A percentile compares a stretch with the other conserved stretches of the same genome.
These are phyloP conservation scores for Hymenoscyphus repandus DNA, from an alignment of 2,329 filamentous ascomycete species.

Conservation along the genomic window DNA sequence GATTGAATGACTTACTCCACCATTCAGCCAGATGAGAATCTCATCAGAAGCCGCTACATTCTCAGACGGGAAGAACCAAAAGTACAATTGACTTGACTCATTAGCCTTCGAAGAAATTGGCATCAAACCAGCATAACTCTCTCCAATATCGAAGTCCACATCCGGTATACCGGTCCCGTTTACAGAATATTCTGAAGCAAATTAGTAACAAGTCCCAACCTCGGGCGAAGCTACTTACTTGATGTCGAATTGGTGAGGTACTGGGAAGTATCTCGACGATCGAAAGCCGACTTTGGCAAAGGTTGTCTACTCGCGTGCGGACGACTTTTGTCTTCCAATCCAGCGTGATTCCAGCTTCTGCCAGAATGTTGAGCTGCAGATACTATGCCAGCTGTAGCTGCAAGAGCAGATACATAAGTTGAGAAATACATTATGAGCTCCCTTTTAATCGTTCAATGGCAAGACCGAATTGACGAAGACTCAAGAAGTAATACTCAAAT, in stretches of 20 bases:
- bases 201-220: neutral
- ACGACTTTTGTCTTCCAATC: slow-evolving; percentile 15
- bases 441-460: neutral
- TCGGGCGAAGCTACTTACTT: slow-evolving; percentile 16
- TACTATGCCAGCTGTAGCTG: slow-evolving; percentile 14
- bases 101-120: slow-evolving; percentile 47
- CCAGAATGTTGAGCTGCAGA: slow-evolving; percentile 17
- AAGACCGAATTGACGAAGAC: neutral
- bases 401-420: slow-evolving; percentile 18
- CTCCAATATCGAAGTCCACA: slow-evolving; percentile 62
- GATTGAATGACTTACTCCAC: slow-evolving; percentile 33
- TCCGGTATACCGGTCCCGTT: slow-evolving; percentile 62
- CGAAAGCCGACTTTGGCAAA: slow-evolving; percentile 6
- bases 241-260: slow-evolving; percentile 25
- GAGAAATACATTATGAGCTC: slow-evolving; percentile 21
- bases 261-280: slow-evolving; percentile 9
- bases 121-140: slow-evolving; percentile 59
- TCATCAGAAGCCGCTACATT: slow-evolving; percentile 48
- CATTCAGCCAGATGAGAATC: slow-evolving; percentile 51
- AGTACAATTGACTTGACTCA: slow-evolving; percentile 52
- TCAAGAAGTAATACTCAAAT: neutral
- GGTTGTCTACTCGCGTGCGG: slow-evolving; percentile 11
- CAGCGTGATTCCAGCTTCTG: slow-evolving; percentile 22
- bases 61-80: slow-evolving; percentile 61
- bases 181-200: slow-evolving; percentile 51